phyloP scores from a whole-genome alignment of 306 rosid genomes.

The Quercus glauca region DNA sequence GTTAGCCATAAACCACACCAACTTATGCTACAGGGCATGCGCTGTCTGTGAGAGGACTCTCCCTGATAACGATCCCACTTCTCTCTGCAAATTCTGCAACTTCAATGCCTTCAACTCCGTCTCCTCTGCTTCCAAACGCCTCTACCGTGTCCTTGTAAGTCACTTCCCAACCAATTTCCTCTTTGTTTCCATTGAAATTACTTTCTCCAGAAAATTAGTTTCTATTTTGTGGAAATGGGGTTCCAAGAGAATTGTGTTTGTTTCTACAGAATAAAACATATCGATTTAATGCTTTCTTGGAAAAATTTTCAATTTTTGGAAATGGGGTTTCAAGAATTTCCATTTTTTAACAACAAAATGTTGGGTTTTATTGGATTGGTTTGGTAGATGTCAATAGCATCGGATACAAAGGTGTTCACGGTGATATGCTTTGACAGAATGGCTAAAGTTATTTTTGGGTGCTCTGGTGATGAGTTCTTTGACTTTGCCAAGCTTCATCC shows the following conservation, averaged over 20 bases:
- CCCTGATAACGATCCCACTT: constrained; percentile 22
- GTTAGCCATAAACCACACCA: constrained; percentile 44
- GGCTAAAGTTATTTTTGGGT: constrained; percentile 66
- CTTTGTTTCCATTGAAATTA: background rate
- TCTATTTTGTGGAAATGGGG: background rate
- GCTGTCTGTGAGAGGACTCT: constrained; percentile 59
- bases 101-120: constrained; percentile 31
- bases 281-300: background rate
- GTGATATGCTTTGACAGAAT: constrained; percentile 69
- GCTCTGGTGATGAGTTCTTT: constrained; percentile 74
- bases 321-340: no score
- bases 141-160: constrained; percentile 63
- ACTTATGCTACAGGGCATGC: constrained; percentile 58
- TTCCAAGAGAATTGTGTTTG: background rate
- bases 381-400: constrained; percentile 68
- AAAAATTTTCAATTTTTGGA: background rate
- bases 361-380: background rate
- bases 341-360: background rate
- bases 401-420: constrained; percentile 52
- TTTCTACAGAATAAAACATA: background rate
- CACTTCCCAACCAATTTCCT: background rate
- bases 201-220: background rate
- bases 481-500: constrained; percentile 71
- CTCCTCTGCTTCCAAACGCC: constrained; percentile 48
- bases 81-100: constrained; percentile 52